phyloP scores from a whole-genome alignment of 2,329 filamentous ascomycete genomes.

The Emericellopsis atlantica region DNA sequence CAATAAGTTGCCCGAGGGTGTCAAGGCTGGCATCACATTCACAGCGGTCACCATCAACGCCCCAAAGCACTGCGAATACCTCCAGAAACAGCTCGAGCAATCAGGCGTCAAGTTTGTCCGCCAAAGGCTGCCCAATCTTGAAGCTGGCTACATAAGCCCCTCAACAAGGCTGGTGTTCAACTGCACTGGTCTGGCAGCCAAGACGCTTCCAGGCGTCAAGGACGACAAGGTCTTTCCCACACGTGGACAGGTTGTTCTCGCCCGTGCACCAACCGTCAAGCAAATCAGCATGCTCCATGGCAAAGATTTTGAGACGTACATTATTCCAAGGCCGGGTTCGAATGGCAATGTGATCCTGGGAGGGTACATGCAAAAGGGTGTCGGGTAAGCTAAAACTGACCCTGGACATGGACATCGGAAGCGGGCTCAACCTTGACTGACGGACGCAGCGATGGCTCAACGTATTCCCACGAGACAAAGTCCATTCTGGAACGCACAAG shows the following conservation, averaged over 20 bases:
- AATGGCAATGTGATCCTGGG: conserved; percentile 20
- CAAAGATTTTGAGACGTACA: conserved; percentile 18
- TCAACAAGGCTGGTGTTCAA: conserved; percentile 19
- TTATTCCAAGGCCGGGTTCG: conserved; percentile 17
- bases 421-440: not conserved
- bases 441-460: conserved; percentile 14
- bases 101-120: conserved; percentile 12
- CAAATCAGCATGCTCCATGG: conserved; percentile 24
- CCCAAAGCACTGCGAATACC: conserved; percentile 16
- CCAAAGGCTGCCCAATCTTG: conserved; percentile 9
- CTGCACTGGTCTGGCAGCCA: conserved; percentile 20
- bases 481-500: conserved; percentile 22
- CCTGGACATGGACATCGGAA: too few relatives aligned
- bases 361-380: conserved; percentile 24
- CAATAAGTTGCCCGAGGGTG: conserved; percentile 11
- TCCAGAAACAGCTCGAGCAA: conserved; percentile 7
- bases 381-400: too few relatives aligned
- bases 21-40: conserved; percentile 15
- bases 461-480: conserved; percentile 20
- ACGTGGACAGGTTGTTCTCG: conserved; percentile 23
- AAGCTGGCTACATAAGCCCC: conserved; percentile 6
- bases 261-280: conserved; percentile 16
- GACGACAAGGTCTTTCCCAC: conserved; percentile 26
- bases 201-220: conserved; percentile 18
- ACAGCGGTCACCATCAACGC: conserved; percentile 21